These are phyloP conservation scores for Starmerella davenportii DNA, from an alignment of 805 yeast species.

Conservation along the genomic window DNA sequence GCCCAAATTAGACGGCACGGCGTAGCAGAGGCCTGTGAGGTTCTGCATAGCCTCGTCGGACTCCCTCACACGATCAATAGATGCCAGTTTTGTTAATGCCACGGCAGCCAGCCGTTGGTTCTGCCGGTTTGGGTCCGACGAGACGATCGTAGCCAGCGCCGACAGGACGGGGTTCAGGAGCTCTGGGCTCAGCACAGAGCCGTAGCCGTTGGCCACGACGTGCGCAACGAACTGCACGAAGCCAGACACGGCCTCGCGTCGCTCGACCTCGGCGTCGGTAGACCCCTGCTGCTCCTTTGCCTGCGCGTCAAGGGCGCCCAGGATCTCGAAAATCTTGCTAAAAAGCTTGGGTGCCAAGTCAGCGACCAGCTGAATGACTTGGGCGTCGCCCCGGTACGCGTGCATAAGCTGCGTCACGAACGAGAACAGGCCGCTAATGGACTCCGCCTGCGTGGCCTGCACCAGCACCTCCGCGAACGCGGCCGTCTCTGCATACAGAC, in stretches of 20 bases:
- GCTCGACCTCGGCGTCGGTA: constrained; percentile 41
- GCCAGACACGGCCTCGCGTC: constrained; percentile 38
- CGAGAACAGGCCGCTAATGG: constrained; percentile 62
- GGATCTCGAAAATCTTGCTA: constrained; percentile 37
- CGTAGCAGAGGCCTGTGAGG: constrained; percentile 50
- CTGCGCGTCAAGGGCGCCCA: constrained; percentile 22
- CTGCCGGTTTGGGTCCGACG: background rate
- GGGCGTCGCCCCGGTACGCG: constrained; percentile 45
- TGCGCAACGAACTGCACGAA: constrained; percentile 52
- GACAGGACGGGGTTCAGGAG: background rate
- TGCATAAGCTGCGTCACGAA: constrained; percentile 82
- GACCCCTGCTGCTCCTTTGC: constrained; percentile 20
- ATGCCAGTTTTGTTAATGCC: constrained; percentile 44
- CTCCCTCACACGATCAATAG: constrained; percentile 12
- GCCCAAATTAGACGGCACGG: constrained; percentile 57
- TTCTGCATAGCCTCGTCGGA: constrained; percentile 28
- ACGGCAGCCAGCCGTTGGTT: constrained; percentile 53
- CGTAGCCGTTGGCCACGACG: constrained; percentile 56
- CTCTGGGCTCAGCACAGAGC: constrained; percentile 38
- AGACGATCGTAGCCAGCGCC: background rate
- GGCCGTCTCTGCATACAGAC: constrained; percentile 36
- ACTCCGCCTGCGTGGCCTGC: constrained; percentile 41
- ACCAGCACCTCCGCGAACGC: constrained; percentile 54
- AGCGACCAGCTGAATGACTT: constrained; percentile 54
- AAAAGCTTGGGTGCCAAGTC: constrained; percentile 60